phyloP scores from a whole-genome alignment of 2,329 filamentous ascomycete species.

The Sclerotinia spermophila region DNA sequence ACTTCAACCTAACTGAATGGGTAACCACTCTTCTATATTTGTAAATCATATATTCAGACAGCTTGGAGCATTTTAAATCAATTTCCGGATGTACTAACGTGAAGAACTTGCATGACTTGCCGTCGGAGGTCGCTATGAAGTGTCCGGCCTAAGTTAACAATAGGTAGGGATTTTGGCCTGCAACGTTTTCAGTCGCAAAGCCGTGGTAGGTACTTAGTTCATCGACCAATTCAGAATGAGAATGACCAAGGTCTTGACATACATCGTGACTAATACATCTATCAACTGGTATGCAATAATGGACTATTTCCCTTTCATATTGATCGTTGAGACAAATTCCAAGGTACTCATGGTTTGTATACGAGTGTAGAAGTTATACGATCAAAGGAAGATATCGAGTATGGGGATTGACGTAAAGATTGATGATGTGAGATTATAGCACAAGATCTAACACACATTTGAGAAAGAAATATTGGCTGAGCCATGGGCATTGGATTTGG shows the following conservation, averaged over 20 bases:
- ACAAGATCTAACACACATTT: too few relatives aligned
- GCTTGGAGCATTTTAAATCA: too few relatives aligned
- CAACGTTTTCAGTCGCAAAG: not conserved
- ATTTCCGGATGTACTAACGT: too few relatives aligned
- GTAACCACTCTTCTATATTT: too few relatives aligned
- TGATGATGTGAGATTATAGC: not conserved
- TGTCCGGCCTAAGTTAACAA: not conserved
- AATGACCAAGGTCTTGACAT: not conserved
- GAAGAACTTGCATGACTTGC: not conserved
- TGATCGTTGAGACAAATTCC: not conserved
- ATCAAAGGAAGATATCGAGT: not conserved
- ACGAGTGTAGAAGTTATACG: not conserved
- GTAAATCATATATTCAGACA: too few relatives aligned
- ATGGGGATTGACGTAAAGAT: not conserved
- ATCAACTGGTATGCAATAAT: not conserved
- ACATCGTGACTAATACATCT: not conserved
- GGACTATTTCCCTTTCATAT: not conserved
- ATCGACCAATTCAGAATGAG: not conserved
- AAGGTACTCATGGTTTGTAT: not conserved
- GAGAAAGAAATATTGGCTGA: too few relatives aligned
- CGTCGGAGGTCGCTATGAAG: not conserved
- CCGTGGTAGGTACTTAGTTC: not conserved
- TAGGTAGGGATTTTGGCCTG: not conserved
- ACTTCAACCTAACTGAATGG: not conserved
- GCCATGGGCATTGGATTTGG: too few relatives aligned